Base-by-base conservation (phyloP, 495 filamentous ascomycete genomes). In the Cercophora newfieldiana region DNA sequence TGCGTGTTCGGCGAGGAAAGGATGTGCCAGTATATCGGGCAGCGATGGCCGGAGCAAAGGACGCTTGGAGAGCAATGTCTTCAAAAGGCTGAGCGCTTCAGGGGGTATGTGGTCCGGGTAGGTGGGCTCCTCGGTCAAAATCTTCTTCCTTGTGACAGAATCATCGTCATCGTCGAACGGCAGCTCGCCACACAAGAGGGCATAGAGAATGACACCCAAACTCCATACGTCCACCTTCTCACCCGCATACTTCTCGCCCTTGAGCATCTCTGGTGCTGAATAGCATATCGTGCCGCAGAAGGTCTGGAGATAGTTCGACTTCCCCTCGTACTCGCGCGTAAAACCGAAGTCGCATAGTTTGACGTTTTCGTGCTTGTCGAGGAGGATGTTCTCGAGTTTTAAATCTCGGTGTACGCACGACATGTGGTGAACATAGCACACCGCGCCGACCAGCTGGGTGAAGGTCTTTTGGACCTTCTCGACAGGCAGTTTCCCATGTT, bases 321-420 rank as follows among this genome's bases (percentile, higher is more conserved):
- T 95, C 26, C 93, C 93, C 74, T 97, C 93, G 75, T 99, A 99
- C 77, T 99, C 95, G 64, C 95, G 84, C 12, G 95, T 99, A 73
- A 99, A 99, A 8, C 95, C 95, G 77, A 99, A 99, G 74, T 99
- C 95, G 74, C 93, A 95, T n/a, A 99, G 83, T 80, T 99, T 99
- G 68, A 99, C 95, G 73, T 98, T 97, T 72, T 94, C 94, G 70
- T 97, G 83, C 77, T 97, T 98, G 80, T 99, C 95, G 61, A 99
- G 85, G 44, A 99, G 82, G 53, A 99, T 97, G 69, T 99, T 99
- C 75, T 99, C 95, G 66, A 99, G 83, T 78, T 99, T 99, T 14
- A 99, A 81, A 73, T 99, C 95, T 56, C 95, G 91, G 78, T 99
- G 95, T 44, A 98, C 96, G 73, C 95, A 99, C 7, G 91, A 93